Evolutionary conservation across 352 stramenopile species (phyloP), one percentile per base, ranked within the genome.

Genomic region (Globisporangium alternatum): DNA sequence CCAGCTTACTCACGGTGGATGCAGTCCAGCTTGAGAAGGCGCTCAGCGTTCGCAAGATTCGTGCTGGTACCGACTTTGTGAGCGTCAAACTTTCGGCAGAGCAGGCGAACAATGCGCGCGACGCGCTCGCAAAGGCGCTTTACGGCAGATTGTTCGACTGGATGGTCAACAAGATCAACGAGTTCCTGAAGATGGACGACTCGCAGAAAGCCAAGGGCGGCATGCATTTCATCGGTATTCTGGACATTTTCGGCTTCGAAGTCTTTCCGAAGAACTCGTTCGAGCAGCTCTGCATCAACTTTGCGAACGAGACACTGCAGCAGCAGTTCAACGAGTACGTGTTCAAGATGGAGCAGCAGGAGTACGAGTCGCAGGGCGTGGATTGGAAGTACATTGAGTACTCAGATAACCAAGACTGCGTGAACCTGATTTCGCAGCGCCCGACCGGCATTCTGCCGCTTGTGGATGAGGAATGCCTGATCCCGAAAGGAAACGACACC

Each of bases 161-260:
- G 88, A 91, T 97, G 80, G 89, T 97, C 33, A 70, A 61, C 48
- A 83, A 86, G 37, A 87, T 97, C 44, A 97, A 97, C 70, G 80
- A 89, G 43, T 90, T 91, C 48, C 65, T 93, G 47, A 83, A 84
- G 48, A 86, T 89, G 75, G 85, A 96, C 61, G 86, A 94, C 62
- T 78, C 76, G 39, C 75, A 91, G 58, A 89, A 80, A 60, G 70
- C 74, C 4, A 83, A 86, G 57, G 76, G 80, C 30, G 68, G 70
- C 12, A 65, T 78, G 43, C 81, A 89, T 44, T 95, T 90, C 64
- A 97, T 97, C 39, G 91, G 90, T 8, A 91, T 97, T 55, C 72
- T 97, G 3, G 91, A 97, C 74, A 97, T 97, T 62, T 97, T 97
- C 68, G 91, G 91, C 39, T 97, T 97, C 49, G 91, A 97, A 57